These are phyloP conservation scores for Eucalyptus sp. DNA, from an alignment of 345 rosid genomes.

Conservation along the genomic window DNA sequence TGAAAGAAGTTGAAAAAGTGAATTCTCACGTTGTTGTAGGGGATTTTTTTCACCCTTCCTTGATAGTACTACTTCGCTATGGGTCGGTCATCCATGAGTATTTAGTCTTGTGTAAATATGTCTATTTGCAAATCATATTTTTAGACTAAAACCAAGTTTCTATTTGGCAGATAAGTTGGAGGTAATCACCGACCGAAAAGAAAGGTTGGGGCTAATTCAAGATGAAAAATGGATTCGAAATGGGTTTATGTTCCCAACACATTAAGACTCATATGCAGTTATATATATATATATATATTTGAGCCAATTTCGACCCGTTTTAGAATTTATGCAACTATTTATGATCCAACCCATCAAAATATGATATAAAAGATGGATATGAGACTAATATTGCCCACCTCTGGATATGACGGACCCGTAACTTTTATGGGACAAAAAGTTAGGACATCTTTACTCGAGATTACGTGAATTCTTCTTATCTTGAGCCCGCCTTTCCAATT, in stretches of 20 bases:
- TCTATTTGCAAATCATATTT: too few species aligned
- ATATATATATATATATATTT: too few species aligned
- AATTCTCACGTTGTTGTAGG: too few species aligned
- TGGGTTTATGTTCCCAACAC: background rate
- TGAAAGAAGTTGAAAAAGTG: too few species aligned
- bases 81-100: too few species aligned
- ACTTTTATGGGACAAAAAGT: background rate
- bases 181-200: too few species aligned
- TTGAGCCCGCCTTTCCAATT: background rate
- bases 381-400: background rate
- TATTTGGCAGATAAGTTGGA: too few species aligned
- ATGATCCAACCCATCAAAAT: background rate
- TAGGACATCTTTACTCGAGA: background rate
- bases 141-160: too few species aligned
- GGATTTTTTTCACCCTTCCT: too few species aligned
- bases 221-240: background rate
- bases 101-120: too few species aligned
- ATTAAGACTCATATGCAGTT: background rate
- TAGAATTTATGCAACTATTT: background rate
- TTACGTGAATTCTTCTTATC: background rate
- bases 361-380: background rate
- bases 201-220: background rate
- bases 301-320: background rate
- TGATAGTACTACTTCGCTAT: too few species aligned
- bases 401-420: rapidly evolving